phyloP scores from a whole-genome alignment of 2,329 filamentous ascomycete species.

The Paracamarosporium sp. region DNA sequence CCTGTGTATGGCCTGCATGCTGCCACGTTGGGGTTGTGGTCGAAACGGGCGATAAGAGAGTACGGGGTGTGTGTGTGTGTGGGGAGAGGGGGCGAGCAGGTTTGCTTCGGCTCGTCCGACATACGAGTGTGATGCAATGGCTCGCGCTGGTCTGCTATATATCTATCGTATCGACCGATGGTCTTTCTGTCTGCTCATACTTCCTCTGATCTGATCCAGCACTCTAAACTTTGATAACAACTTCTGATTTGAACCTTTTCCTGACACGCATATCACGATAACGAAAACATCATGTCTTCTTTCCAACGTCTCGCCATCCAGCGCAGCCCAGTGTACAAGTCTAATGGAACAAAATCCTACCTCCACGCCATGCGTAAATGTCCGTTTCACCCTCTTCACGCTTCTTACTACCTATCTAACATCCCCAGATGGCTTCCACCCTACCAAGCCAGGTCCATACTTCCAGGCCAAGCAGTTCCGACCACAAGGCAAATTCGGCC shows the following conservation, averaged over 20 bases:
- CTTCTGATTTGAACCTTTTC: background rate
- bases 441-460: constrained; percentile 32
- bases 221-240: background rate
- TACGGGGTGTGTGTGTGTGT: background rate
- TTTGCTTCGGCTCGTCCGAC: background rate
- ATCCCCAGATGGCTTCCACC: constrained; percentile 27
- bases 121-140: background rate
- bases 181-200: background rate
- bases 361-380: constrained; percentile 27
- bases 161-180: background rate
- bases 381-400: background rate
- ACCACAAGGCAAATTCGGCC: constrained; percentile 29
- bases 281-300: constrained; percentile 18
- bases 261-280: background rate
- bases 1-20: background rate
- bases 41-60: background rate
- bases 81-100: constrained; percentile 5
- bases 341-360: constrained; percentile 24
- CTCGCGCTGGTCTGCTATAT: background rate
- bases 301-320: constrained; percentile 24
- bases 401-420: background rate
- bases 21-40: background rate
- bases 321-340: constrained; percentile 25
- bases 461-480: constrained; percentile 27
- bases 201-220: background rate